These are phyloP conservation scores for Fusarium chaquense DNA, from an alignment of 2,329 filamentous ascomycete species.

Conservation along the genomic window DNA sequence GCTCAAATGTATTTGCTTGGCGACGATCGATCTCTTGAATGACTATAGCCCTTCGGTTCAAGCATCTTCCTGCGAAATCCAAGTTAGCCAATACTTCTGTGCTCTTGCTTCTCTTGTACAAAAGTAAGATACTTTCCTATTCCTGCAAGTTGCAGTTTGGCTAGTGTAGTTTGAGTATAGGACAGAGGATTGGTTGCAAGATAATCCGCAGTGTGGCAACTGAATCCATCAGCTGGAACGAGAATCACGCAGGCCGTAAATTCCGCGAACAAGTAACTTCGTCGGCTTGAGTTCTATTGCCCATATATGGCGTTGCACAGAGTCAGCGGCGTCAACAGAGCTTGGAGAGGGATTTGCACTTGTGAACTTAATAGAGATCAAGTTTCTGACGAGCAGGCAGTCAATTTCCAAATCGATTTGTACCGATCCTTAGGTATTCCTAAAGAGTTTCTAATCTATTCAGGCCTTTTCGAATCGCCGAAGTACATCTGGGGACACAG, in stretches of 20 bases:
- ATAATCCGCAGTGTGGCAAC: not conserved
- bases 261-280: not conserved
- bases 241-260: no score
- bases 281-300: not conserved
- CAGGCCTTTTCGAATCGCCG: not conserved
- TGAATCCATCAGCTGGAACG: not conserved
- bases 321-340: not conserved
- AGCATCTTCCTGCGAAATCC: not conserved
- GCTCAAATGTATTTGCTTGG: not conserved
- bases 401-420: not conserved
- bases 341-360: no score
- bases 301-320: not conserved
- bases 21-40: not conserved
- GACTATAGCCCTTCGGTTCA: not conserved
- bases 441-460: no score
- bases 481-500: not conserved
- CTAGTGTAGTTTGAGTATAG: not conserved
- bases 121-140: not conserved
- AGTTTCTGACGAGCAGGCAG: not conserved
- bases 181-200: no score
- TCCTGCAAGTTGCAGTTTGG: not conserved
- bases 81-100: not conserved
- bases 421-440: no score
- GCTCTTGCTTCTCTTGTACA: accelerated
- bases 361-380: not conserved